Conservation (phyloP, 768 basidiomycete genomes). For the Leucocoprinus sp. region DNA sequence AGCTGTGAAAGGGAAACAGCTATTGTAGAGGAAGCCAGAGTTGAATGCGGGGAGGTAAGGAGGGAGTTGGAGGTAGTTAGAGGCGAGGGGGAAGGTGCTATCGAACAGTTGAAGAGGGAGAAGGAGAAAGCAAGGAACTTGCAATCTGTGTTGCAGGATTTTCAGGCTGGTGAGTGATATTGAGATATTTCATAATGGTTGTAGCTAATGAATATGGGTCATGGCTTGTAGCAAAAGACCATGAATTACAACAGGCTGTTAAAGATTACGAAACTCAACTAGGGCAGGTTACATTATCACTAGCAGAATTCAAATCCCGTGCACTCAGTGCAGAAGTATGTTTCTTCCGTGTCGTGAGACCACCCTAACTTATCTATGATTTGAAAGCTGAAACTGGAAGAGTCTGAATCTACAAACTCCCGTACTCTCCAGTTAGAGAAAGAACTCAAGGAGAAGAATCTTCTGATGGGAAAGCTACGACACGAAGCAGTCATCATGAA, state of each 20-base stretch:
- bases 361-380: constrained; percentile 2
- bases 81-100: constrained; percentile 48
- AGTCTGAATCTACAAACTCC: constrained; percentile 56
- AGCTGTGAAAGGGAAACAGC: constrained; percentile 54
- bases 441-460: constrained; percentile 91
- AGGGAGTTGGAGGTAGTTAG: constrained; percentile 63
- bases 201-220: background rate
- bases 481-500: constrained; percentile 98
- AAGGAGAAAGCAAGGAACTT: constrained; percentile 73
- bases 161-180: constrained; percentile 69
- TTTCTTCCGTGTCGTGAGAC: constrained; percentile 1
- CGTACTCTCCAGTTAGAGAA: constrained; percentile 71
- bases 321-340: constrained; percentile 81
- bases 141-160: constrained; percentile 91
- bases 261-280: constrained; percentile 77
- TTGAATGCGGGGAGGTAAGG: constrained; percentile 44
- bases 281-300: constrained; percentile 54
- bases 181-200: background rate
- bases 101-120: constrained; percentile 53
- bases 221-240: constrained; percentile 64
- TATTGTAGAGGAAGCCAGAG: constrained; percentile 59
- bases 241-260: constrained; percentile 80
- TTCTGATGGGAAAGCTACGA: constrained; percentile 90
- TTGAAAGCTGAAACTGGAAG: constrained; percentile 66
- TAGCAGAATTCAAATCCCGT: constrained; percentile 88